Percentiles rank a stretch among this genome's conserved stretches.
These are phyloP conservation scores for Chaetomium globosum DNA, from an alignment of 2,329 filamentous ascomycete species.

Conservation along the genomic window DNA sequence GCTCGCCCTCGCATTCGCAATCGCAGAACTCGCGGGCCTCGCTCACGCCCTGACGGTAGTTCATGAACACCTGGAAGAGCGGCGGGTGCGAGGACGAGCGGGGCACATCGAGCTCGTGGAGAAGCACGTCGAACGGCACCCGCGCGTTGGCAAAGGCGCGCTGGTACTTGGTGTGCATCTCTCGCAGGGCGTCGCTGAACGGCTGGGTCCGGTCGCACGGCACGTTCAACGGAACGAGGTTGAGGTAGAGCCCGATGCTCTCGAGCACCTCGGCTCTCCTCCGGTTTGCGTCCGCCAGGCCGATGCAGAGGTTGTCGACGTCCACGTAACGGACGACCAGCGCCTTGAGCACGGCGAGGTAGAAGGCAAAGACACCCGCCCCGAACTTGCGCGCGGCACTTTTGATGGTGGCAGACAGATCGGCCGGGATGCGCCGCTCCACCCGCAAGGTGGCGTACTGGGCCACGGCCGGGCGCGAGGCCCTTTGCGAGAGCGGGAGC, in stretches of 20 bases:
- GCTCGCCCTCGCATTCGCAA: constrained; percentile 30
- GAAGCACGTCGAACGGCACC: constrained; percentile 53
- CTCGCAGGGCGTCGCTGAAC: constrained; percentile 40
- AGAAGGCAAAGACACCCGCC: constrained; percentile 42
- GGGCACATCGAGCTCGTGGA: constrained; percentile 48
- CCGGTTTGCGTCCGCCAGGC: constrained; percentile 46
- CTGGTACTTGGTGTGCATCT: constrained; percentile 36
- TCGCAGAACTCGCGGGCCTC: constrained; percentile 32
- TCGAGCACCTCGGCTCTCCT: constrained; percentile 34
- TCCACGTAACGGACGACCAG: constrained; percentile 39
- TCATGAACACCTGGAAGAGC: constrained; percentile 51
- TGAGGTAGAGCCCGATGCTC: constrained; percentile 46
- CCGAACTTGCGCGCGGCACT: constrained; percentile 14
- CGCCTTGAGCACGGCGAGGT: constrained; percentile 41
- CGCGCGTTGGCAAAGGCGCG: constrained; percentile 47
- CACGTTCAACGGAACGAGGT: constrained; percentile 45
- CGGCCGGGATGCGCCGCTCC: background rate
- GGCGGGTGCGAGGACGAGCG: constrained; percentile 48
- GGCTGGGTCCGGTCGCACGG: constrained; percentile 29
- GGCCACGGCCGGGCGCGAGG: background rate
- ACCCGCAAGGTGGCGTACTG: background rate
- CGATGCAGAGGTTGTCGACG: constrained; percentile 41
- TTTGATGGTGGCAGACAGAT: constrained; percentile 35
- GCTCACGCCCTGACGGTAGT: constrained; percentile 39
- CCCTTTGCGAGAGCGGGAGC: constrained; percentile 37